These are phyloP conservation scores for Ceratonia siliqua DNA, from an alignment of 306 rosid genomes.

Conservation along the genomic window DNA sequence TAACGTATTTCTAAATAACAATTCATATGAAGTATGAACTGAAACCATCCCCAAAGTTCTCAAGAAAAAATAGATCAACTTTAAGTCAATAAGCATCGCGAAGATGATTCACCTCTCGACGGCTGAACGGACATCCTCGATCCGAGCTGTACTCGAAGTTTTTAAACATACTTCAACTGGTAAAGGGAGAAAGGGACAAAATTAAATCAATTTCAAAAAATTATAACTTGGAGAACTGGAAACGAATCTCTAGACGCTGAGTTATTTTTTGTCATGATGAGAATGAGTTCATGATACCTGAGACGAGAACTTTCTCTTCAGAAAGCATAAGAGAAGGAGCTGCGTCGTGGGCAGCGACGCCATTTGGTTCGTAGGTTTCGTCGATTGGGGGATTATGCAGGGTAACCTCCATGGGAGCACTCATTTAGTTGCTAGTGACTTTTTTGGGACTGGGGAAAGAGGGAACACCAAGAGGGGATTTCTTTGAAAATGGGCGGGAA, in stretches of 20 bases:
- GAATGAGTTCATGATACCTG: constrained; percentile 50
- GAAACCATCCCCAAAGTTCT: background rate
- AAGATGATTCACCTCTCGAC: constrained; percentile 58
- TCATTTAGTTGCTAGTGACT: constrained; percentile 40
- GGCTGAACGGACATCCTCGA: constrained; percentile 67
- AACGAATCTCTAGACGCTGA: background rate
- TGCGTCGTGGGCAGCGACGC: constrained; percentile 29
- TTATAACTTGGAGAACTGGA: constrained; percentile 12
- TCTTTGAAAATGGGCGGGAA: constrained; percentile 71
- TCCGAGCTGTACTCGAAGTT: constrained; percentile 77
- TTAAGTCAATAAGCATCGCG: background rate
- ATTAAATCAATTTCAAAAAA: background rate
- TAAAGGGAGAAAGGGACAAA: background rate
- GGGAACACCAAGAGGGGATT: constrained; percentile 15
- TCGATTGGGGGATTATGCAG: constrained; percentile 43
- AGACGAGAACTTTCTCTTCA: constrained; percentile 67
- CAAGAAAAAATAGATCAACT: background rate
- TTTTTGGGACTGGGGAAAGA: background rate
- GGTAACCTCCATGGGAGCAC: constrained; percentile 71
- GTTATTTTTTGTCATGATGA: background rate
- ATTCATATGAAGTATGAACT: background rate
- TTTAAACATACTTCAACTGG: constrained; percentile 86
- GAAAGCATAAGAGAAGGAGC: constrained; percentile 41
- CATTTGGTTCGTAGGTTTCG: constrained; percentile 45
- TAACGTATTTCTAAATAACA: background rate